Evolutionary conservation across 2,329 filamentous ascomycete species (phyloP).

Genomic region (Atkinsonella hypoxylon): DNA sequence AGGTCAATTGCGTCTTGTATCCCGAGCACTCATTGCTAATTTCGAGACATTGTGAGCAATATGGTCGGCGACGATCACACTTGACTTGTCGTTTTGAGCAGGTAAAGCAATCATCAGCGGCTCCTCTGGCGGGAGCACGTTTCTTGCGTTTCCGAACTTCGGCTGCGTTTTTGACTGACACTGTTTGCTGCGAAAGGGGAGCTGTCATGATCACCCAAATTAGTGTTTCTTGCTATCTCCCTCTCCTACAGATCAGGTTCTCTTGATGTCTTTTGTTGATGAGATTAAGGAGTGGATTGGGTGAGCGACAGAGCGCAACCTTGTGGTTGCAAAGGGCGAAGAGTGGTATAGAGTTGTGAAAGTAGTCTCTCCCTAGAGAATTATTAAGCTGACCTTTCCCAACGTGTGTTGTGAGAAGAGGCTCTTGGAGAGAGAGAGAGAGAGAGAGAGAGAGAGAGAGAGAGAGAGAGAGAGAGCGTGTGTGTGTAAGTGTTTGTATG

Average conservation of each 20-base stretch:
- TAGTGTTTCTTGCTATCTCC: background rate
- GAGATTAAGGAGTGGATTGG: background rate
- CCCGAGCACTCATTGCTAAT: conserved; percentile 86
- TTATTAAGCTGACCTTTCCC: background rate
- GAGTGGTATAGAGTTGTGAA: background rate
- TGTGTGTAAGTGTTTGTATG: background rate
- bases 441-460: background rate
- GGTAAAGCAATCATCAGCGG: conserved; percentile 88
- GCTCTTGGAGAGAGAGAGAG: no score
- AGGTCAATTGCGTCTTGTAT: conserved; percentile 93
- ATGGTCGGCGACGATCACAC: conserved; percentile 85
- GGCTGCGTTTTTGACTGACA: conserved; percentile 36
- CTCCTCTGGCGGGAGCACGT: conserved; percentile 77
- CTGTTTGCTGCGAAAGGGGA: conserved; percentile 30
- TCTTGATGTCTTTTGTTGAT: background rate
- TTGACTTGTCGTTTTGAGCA: conserved; percentile 74
- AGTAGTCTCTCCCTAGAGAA: background rate
- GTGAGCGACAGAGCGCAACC: background rate
- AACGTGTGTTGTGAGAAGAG: background rate
- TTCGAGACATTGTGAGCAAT: conserved; percentile 90
- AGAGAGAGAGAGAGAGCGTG: background rate
- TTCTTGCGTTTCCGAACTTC: conserved; percentile 63
- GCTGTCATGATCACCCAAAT: conserved; percentile 32
- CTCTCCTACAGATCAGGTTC: background rate
- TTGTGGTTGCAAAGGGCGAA: background rate